phyloP scores from a whole-genome alignment of 306 rosid species.

The Ormosia emarginata region DNA sequence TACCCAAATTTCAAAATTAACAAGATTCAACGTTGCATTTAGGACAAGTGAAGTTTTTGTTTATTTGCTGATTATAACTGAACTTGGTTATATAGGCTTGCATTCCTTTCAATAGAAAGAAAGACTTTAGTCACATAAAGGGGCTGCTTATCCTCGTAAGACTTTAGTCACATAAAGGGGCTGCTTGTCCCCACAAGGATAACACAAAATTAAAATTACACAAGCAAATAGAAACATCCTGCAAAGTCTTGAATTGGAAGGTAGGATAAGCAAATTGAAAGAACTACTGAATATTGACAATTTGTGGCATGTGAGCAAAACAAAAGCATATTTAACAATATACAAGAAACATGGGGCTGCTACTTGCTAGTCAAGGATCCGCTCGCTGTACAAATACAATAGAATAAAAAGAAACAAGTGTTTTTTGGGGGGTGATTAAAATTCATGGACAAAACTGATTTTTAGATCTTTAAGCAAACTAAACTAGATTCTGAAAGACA shows the following conservation, averaged over 20 bases:
- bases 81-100: neutral
- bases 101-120: neutral
- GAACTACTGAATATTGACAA: neutral
- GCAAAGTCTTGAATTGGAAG: neutral
- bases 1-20: neutral
- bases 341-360: neutral
- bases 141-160: neutral
- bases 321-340: neutral
- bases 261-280: neutral
- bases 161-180: neutral
- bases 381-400: neutral
- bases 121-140: neutral
- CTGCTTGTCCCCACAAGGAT: neutral
- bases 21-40: neutral
- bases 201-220: neutral
- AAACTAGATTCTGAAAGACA: neutral
- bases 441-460: neutral
- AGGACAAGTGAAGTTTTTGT: neutral
- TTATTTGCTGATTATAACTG: neutral
- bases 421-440: neutral
- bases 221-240: neutral
- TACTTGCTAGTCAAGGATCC: neutral
- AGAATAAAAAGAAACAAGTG: too few relatives aligned
- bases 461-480: neutral
- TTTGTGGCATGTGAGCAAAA: neutral